Percentiles rank a stretch among this genome's conserved stretches.
Conservation (phyloP, 768 basidiomycete genomes). For the Collybia mongolica region DNA sequence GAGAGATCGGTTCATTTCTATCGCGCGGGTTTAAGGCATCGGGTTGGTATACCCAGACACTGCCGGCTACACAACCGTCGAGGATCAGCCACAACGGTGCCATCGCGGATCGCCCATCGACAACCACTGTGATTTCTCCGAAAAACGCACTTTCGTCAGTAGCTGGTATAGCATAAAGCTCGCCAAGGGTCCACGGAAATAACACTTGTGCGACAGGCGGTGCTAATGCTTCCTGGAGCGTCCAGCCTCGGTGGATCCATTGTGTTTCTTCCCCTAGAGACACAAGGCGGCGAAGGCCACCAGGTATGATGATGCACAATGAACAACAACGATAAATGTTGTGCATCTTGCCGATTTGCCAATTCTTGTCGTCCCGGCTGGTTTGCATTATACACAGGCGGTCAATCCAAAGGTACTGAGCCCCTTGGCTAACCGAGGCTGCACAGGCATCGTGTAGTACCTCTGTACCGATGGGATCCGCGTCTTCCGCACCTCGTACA, state of each 20-base stretch:
- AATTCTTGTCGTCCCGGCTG: not conserved
- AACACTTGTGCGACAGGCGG: not conserved
- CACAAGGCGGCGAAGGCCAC: constrained; percentile 2
- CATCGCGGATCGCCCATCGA: not conserved
- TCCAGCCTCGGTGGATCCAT: constrained; percentile 5
- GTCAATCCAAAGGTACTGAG: constrained; percentile 2
- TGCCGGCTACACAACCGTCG: too few species aligned
- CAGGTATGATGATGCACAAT: not conserved
- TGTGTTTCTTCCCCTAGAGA: not conserved
- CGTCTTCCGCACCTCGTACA: not conserved
- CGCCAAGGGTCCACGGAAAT: not conserved
- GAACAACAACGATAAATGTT: not conserved
- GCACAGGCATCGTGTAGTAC: constrained; percentile 1
- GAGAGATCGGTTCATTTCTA: too few species aligned
- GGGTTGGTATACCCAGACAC: too few species aligned
- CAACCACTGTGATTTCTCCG: not conserved
- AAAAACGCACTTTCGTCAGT: too few species aligned
- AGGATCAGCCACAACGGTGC: not conserved
- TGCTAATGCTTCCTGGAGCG: constrained; percentile 2
- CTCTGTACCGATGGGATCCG: not conserved
- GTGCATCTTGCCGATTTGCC: constrained; percentile 1
- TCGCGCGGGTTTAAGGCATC: too few species aligned
- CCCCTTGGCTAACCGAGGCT: not conserved
- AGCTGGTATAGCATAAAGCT: too few species aligned
- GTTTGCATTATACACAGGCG: constrained; percentile 2